phyloP scores from a whole-genome alignment of 441 rosid species.

The Bruguiera hainesii region DNA sequence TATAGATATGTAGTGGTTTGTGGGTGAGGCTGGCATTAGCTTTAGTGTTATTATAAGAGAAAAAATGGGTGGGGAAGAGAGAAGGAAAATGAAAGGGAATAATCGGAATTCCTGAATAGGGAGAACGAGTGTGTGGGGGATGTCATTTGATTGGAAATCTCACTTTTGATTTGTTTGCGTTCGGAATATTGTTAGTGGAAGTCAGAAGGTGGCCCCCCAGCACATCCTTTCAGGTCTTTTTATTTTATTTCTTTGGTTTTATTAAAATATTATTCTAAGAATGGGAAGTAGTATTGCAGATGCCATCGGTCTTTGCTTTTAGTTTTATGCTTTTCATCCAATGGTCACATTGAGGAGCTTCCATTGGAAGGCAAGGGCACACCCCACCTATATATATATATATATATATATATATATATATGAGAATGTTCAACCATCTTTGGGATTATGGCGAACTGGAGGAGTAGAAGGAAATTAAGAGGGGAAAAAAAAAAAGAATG shows the following conservation, averaged over 20 bases:
- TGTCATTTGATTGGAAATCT: constrained; percentile 57
- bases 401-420: too few relatives aligned
- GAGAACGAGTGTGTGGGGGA: constrained; percentile 42
- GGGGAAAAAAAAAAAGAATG: too few relatives aligned
- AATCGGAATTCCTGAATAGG: constrained; percentile 59
- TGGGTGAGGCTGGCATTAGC: constrained; percentile 23
- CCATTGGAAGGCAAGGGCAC: constrained; percentile 38
- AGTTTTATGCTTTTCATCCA: constrained; percentile 44
- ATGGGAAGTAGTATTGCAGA: constrained; percentile 46
- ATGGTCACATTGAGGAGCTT: constrained; percentile 52
- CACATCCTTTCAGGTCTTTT: background rate
- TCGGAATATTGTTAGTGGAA: constrained; percentile 94
- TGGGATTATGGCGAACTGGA: too few relatives aligned
- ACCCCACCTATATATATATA: too few relatives aligned
- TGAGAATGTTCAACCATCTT: too few relatives aligned
- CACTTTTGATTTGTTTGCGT: constrained; percentile 60
- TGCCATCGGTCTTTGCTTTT: constrained; percentile 29
- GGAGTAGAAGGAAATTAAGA: too few relatives aligned
- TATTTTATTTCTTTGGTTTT: constrained; percentile 12
- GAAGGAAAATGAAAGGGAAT: constrained; percentile 28
- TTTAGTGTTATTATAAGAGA: constrained; percentile 11
- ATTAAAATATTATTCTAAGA: constrained; percentile 26
- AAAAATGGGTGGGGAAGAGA: background rate
- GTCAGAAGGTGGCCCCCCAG: constrained; percentile 64
- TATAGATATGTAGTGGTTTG: background rate